A percentile compares a stretch with the other conserved stretches of the same genome.
phyloP scores from a whole-genome alignment of 139 green algal species.

The Chlorella sp. region DNA sequence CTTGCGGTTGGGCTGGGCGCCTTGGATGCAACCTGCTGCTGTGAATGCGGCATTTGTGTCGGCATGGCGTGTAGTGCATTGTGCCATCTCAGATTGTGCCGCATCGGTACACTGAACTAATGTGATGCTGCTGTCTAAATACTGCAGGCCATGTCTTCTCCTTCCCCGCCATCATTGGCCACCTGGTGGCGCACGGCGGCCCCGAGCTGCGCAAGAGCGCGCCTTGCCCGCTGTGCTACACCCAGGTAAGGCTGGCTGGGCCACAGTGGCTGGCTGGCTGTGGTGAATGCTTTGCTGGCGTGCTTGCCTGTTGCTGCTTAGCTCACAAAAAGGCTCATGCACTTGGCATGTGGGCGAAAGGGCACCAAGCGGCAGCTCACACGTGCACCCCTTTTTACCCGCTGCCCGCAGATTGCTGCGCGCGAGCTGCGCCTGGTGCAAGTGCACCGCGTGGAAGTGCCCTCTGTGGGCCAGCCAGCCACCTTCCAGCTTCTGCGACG shows the following conservation, averaged over 20 bases:
- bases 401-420: slow-evolving; percentile 63
- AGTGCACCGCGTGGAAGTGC: slow-evolving; percentile 38
- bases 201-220: slow-evolving; percentile 60
- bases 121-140: too few relatives aligned
- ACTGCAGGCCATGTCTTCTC: slow-evolving; percentile 83
- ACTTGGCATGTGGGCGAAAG: too few relatives aligned
- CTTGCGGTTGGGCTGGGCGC: too few relatives aligned
- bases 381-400: too few relatives aligned
- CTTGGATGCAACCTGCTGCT: too few relatives aligned
- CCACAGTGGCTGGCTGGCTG: background rate
- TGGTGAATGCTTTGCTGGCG: background rate
- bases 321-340: too few relatives aligned
- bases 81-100: too few relatives aligned
- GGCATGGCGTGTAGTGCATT: too few relatives aligned
- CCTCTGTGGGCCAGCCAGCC: slow-evolving; percentile 42
- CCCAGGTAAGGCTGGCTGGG: background rate
- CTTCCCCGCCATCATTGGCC: slow-evolving; percentile 84
- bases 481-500: slow-evolving; percentile 67
- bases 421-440: slow-evolving; percentile 79
- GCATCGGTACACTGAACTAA: too few relatives aligned
- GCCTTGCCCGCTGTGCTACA: slow-evolving; percentile 60
- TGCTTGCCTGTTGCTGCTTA: too few relatives aligned
- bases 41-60: too few relatives aligned
- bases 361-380: too few relatives aligned
- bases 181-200: slow-evolving; percentile 77